Base-by-base conservation (phyloP, 805 yeast genomes). In the Lachancea thermotolerans region DNA sequence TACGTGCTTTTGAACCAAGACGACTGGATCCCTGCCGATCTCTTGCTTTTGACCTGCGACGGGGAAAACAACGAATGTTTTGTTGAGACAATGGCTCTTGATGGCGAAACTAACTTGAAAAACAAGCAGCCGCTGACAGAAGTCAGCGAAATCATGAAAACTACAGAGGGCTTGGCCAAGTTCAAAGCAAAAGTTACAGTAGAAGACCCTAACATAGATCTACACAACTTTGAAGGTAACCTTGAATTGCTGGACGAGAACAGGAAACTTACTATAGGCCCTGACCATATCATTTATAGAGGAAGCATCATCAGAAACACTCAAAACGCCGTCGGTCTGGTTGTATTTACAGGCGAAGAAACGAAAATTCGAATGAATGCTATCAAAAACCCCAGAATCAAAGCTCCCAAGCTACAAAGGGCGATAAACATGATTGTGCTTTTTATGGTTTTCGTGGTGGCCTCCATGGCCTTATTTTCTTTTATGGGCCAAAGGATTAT, bases 361-460 rank as follows among this genome's bases (percentile, higher is more conserved):
- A 78, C 96, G 8, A 93, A 93, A 58, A 87, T 93, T 44, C 77
- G 98, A 64, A 87, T 89, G 95, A 95, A 93, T 66, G 91, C 96
- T 9, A 75, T 88, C 43, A 84, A 80, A 56, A 85, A 88, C 57
- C 95, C 96, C 11, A 73, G 98, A 57, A 81, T 85, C 0, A 95
- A 95, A 63, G 89, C 97, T 0, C 99, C 99, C 1, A 86, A 90
- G 57, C 70, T 93, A 28, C 99, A 93, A 63, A 73, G 72, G 33
- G 77, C 81, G 42, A 88, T 91, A 60, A 93, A 93, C 63, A 65
- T 75, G 55, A 89, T 93, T 56, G 95, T 93, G 34, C 61, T 80
- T 0, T 82, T 90, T 56, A 90, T 93, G 96, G 96, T 93, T 2
- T 59, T 75, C 28, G 80, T 91, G 33, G 99, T 93, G 21, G 65